Conservation (phyloP, 805 yeast genomes). For the Lipomyces lipofer region DNA sequence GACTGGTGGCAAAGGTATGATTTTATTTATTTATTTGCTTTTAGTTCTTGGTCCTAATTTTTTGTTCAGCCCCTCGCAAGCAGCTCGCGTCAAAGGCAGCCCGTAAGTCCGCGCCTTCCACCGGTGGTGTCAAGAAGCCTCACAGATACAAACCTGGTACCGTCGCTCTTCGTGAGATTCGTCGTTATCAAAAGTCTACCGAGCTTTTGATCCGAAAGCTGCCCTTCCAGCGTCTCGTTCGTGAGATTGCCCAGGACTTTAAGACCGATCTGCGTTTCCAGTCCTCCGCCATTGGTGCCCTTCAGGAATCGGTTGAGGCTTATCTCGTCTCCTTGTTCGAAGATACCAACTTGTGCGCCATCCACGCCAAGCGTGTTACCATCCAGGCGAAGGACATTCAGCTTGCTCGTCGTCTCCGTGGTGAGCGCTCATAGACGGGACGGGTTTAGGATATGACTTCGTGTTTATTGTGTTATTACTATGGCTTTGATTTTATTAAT, state of each 20-base stretch:
- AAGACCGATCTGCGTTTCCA: conserved; percentile 86
- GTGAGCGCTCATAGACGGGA: conserved; percentile 45
- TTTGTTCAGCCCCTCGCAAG: conserved; percentile 70
- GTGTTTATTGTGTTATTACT: conserved; percentile 5
- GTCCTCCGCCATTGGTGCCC: conserved; percentile 86
- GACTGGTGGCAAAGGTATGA: conserved; percentile 70
- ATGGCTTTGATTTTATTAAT: conserved; percentile 10
- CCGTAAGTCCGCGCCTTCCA: conserved; percentile 80
- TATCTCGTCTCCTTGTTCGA: conserved; percentile 82
- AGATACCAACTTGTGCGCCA: conserved; percentile 89
- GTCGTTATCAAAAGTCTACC: conserved; percentile 89
- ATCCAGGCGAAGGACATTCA: conserved; percentile 90
- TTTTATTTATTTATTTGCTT: neutral
- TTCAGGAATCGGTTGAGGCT: conserved; percentile 89
- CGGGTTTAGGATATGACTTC: neutral
- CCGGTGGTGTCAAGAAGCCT: conserved; percentile 87
- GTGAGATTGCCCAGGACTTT: conserved; percentile 87
- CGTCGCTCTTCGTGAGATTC: conserved; percentile 87
- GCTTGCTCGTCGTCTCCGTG: conserved; percentile 89
- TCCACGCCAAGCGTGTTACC: conserved; percentile 92
- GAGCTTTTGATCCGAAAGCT: conserved; percentile 84
- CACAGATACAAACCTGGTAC: conserved; percentile 96
- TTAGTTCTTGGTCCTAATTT: neutral
- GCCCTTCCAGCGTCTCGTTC: conserved; percentile 87
- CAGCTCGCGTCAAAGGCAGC: conserved; percentile 90